Evolutionary conservation across 2,329 filamentous ascomycete species (phyloP).

Genomic region (Nothophoma quercina): DNA sequence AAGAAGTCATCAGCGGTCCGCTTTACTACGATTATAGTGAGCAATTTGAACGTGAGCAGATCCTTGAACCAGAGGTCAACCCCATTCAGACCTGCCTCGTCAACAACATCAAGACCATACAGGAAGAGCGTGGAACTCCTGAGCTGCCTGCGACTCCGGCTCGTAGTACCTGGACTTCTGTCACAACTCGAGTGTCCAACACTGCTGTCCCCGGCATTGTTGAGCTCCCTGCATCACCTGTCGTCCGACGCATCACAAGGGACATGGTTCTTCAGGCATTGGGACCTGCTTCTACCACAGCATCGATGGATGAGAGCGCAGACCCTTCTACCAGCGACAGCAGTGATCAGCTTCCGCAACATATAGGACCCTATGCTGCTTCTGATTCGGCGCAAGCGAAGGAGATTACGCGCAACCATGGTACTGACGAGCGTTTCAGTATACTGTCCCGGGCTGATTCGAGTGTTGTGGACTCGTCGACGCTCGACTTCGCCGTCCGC

Average conservation of each 20-base stretch:
- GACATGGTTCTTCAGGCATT: conserved; percentile 40
- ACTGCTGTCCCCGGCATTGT: conserved; percentile 14
- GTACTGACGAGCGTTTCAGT: conserved; percentile 26
- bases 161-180: neutral
- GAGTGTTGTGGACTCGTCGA: conserved; percentile 41
- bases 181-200: neutral
- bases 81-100: conserved; percentile 49
- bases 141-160: conserved; percentile 9
- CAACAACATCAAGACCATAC: conserved; percentile 52
- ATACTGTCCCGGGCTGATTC: conserved; percentile 37
- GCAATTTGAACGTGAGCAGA: conserved; percentile 42
- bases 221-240: conserved; percentile 44
- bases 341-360: neutral
- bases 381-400: neutral
- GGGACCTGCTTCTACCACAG: conserved; percentile 36
- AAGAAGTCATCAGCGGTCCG: conserved; percentile 21
- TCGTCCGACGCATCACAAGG: conserved; percentile 43
- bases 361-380: neutral
- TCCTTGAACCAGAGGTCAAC: conserved; percentile 24
- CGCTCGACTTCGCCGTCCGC: conserved; percentile 39
- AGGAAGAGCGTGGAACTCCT: conserved; percentile 46
- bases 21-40: conserved; percentile 50
- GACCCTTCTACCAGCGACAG: conserved; percentile 1
- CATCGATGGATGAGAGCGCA: conserved; percentile 26
- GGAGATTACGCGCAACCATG: neutral